Evolutionary conservation across 352 stramenopile genomes (phyloP).

Genomic region (Pythium vanterpoolii): DNA sequence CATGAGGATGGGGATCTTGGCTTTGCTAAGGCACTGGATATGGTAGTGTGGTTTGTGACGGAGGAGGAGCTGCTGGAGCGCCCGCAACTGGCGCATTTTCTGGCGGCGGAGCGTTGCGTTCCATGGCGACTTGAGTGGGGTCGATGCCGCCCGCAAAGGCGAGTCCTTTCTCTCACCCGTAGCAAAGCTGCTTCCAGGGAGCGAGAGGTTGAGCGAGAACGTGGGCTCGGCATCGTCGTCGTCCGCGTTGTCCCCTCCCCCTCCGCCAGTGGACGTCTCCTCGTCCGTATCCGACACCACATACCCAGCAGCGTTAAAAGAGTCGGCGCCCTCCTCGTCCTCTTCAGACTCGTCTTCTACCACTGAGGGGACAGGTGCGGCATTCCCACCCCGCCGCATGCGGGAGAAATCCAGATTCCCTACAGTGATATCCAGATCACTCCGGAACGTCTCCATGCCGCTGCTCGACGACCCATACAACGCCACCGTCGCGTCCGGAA

Average conservation of each 20-base stretch:
- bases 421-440: constrained; percentile 71
- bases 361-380: too few relatives aligned
- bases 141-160: constrained; percentile 4
- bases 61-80: constrained; percentile 52
- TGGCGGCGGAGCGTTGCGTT: constrained; percentile 57
- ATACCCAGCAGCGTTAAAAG: neutral
- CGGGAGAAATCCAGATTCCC: constrained; percentile 35
- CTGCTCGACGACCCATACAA: constrained; percentile 73
- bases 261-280: constrained; percentile 8
- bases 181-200: constrained; percentile 12
- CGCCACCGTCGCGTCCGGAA: constrained; percentile 42
- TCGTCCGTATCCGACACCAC: constrained; percentile 8
- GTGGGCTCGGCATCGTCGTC: constrained; percentile 38
- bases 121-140: constrained; percentile 58
- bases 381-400: neutral
- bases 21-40: constrained; percentile 66
- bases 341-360: constrained; percentile 1
- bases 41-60: constrained; percentile 45
- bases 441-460: constrained; percentile 69
- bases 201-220: constrained; percentile 64
- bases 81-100: constrained; percentile 52
- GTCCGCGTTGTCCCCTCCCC: neutral
- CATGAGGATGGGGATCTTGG: constrained; percentile 77
- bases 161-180: neutral
- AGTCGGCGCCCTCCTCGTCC: neutral